phyloP scores from a whole-genome alignment of 1,284 basidiomycete species.

The Xerocomus minutiporus region DNA sequence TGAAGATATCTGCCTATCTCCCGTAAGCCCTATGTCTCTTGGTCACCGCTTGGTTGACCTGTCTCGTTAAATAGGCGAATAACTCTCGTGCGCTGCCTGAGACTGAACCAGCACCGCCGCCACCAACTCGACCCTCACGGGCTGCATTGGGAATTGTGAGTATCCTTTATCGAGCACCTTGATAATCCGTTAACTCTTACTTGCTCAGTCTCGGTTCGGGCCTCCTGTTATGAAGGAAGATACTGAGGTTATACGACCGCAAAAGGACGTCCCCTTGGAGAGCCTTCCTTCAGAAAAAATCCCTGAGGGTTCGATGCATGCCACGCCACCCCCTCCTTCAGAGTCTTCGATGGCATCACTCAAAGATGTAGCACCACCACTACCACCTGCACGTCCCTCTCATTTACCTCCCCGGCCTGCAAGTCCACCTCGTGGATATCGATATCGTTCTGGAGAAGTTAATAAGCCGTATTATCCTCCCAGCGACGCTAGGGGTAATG shows the following conservation, averaged over 20 bases:
- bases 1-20: slow-evolving; percentile 14
- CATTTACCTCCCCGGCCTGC: slow-evolving; percentile 25
- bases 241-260: slow-evolving; percentile 6
- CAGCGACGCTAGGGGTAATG: slow-evolving; percentile 2
- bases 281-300: slow-evolving; percentile 11
- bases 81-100: slow-evolving; percentile 5
- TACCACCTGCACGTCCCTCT: slow-evolving; percentile 7
- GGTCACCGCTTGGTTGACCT: slow-evolving; percentile 8
- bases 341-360: slow-evolving; percentile 28
- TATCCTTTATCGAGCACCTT: not conserved
- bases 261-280: slow-evolving; percentile 16
- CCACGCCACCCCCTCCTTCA: slow-evolving; percentile 29
- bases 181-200: not conserved
- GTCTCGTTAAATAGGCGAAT: slow-evolving; percentile 7
- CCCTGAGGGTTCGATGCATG: slow-evolving; percentile 20
- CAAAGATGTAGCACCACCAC: slow-evolving; percentile 9
- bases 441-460: slow-evolving; percentile 6
- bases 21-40: slow-evolving; percentile 9
- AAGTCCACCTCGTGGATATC: slow-evolving; percentile 17
- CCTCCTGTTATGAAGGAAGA: slow-evolving; percentile 27
- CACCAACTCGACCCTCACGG: slow-evolving; percentile 18
- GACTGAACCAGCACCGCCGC: slow-evolving; percentile 8
- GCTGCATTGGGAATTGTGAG: slow-evolving; percentile 19
- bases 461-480: slow-evolving; percentile 4
- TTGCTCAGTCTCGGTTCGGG: slow-evolving; percentile 31